Evolutionary conservation across 2,329 filamentous ascomycete species (phyloP).

Genomic region (Colletotrichum aenigma): DNA sequence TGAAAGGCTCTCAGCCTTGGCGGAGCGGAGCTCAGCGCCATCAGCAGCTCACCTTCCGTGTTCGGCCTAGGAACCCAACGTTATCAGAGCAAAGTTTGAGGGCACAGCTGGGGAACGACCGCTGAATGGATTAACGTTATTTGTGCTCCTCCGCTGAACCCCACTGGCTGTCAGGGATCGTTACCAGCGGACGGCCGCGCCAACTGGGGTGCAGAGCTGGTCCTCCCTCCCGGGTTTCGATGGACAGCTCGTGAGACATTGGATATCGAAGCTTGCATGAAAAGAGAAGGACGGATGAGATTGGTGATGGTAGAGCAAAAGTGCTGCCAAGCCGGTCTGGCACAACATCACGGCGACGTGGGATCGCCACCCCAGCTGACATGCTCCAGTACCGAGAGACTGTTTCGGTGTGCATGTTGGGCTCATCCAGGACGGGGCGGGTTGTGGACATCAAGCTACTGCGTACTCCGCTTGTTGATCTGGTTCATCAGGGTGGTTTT

Average conservation of each 20-base stretch:
- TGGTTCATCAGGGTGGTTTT: neutral
- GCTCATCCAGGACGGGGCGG: neutral
- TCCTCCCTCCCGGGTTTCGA: neutral
- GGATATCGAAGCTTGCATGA: neutral
- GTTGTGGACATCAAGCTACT: neutral
- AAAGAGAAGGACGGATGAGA: neutral
- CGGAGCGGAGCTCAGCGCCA: neutral
- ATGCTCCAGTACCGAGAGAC: neutral
- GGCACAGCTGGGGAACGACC: neutral
- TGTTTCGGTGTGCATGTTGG: neutral
- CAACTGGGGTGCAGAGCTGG: neutral
- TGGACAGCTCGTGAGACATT: neutral
- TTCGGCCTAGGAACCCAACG: conserved; percentile 3
- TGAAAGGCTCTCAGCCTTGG: neutral
- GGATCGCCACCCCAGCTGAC: neutral
- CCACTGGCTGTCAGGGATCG: neutral
- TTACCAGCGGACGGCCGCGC: neutral
- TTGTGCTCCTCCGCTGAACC: neutral
- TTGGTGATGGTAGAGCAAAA: neutral
- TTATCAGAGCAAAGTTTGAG: neutral
- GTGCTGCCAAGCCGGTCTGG: neutral
- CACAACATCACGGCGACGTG: neutral
- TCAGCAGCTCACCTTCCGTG: neutral
- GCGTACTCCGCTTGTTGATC: neutral
- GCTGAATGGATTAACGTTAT: conserved; percentile 13